Evolutionary conservation across 2,329 filamentous ascomycete species (phyloP).

Genomic region (Aspergillus persii): DNA sequence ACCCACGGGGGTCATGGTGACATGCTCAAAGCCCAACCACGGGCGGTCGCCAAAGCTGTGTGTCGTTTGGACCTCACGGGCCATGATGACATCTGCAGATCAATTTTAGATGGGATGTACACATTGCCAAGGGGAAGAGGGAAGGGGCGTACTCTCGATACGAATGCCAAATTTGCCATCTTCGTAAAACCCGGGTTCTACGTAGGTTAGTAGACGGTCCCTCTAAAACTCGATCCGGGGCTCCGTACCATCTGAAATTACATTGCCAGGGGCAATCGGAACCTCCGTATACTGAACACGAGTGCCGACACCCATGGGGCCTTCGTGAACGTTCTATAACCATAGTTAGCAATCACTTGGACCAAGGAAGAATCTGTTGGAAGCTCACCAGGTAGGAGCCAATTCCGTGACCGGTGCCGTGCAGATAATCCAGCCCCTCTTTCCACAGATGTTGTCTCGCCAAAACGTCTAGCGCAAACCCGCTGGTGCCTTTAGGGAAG

Average conservation of each 20-base stretch:
- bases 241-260: conserved; percentile 71
- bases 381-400: conserved; percentile 70
- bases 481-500: conserved; percentile 93
- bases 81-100: conserved; percentile 72
- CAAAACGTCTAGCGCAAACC: conserved; percentile 83
- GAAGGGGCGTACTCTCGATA: conserved; percentile 67
- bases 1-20: conserved; percentile 96
- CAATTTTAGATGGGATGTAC: conserved; percentile 2
- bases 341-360: conserved; percentile 15
- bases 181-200: conserved; percentile 93
- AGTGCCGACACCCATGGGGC: conserved; percentile 93
- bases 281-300: conserved; percentile 90
- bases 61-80: conserved; percentile 80
- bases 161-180: conserved; percentile 92
- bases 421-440: conserved; percentile 88
- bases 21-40: conserved; percentile 92
- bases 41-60: conserved; percentile 91
- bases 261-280: conserved; percentile 83
- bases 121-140: not conserved
- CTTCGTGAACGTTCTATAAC: conserved; percentile 81
- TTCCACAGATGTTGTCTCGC: conserved; percentile 93
- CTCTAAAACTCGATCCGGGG: not conserved
- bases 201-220: conserved; percentile 14
- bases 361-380: not conserved
- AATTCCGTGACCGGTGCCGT: conserved; percentile 94